Percentiles rank a stretch among this genome's conserved stretches.
Conservation (phyloP, 2,329 filamentous ascomycete genomes). For the Phyllosticta paracitricarpa region DNA sequence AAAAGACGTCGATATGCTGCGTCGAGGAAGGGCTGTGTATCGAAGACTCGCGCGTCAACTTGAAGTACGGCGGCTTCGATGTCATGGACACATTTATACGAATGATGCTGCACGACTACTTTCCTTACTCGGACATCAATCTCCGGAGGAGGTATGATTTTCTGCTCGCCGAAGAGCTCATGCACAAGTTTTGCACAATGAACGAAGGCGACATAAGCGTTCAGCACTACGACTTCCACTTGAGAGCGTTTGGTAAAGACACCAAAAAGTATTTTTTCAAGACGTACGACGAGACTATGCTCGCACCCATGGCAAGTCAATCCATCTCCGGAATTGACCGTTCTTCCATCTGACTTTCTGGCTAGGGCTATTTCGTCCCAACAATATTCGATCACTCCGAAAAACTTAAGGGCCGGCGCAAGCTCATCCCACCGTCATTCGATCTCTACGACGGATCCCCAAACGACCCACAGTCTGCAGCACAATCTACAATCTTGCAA, state of each 20-base stretch:
- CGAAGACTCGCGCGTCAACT: constrained; percentile 87
- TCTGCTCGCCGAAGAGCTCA: constrained; percentile 86
- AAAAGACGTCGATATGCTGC: constrained; percentile 95
- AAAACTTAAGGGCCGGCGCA: constrained; percentile 72
- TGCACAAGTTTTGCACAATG: constrained; percentile 87
- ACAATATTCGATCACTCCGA: constrained; percentile 71
- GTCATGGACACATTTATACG: constrained; percentile 92
- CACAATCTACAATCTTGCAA: constrained; percentile 60
- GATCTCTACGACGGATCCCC: constrained; percentile 90
- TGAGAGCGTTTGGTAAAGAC: constrained; percentile 77
- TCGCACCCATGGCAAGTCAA: constrained; percentile 64
- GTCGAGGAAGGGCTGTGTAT: constrained; percentile 93
- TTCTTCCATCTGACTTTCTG: constrained; percentile 1
- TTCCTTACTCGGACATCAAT: constrained; percentile 93
- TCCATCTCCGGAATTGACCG: not conserved
- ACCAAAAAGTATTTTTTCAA: constrained; percentile 94
- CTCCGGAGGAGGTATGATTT: constrained; percentile 84
- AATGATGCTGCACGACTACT: constrained; percentile 96
- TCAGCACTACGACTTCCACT: constrained; percentile 79
- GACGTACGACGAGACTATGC: constrained; percentile 88
- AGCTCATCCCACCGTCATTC: constrained; percentile 75
- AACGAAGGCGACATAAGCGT: constrained; percentile 83
- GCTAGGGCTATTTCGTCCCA: constrained; percentile 74
- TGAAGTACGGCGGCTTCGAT: constrained; percentile 88
- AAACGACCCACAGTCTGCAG: constrained; percentile 79